Percentiles rank a stretch among this genome's conserved stretches.
Evolutionary conservation across 2,329 filamentous ascomycete genomes (phyloP).

Genomic region (Hypoxylon sp.): DNA sequence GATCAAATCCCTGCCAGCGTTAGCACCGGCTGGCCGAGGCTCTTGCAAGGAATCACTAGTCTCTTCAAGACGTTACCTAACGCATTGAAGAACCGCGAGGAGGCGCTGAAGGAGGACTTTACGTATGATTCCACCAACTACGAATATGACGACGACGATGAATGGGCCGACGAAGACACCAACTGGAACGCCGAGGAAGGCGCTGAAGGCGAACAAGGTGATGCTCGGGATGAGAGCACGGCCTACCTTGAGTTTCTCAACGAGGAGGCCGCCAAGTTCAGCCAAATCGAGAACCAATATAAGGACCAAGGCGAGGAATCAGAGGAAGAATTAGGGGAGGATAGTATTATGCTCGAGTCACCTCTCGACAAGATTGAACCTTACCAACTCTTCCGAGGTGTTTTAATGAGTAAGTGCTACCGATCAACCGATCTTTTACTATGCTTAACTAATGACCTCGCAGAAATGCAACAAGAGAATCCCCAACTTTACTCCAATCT

Average conservation of each 20-base stretch:
- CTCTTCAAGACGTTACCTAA: constrained; percentile 92
- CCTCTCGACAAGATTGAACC: constrained; percentile 96
- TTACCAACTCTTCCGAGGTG: constrained; percentile 88
- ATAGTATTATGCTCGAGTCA: constrained; percentile 92
- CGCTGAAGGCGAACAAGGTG: constrained; percentile 73
- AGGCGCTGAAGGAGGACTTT: constrained; percentile 91
- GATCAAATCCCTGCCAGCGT: constrained; percentile 92
- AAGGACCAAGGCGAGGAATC: constrained; percentile 72
- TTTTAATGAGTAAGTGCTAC: constrained; percentile 80
- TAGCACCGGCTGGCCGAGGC: constrained; percentile 92
- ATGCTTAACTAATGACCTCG: constrained; percentile 51
- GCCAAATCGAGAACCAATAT: constrained; percentile 67
- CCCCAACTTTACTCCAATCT: constrained; percentile 89
- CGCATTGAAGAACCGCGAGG: constrained; percentile 92
- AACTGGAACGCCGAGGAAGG: constrained; percentile 85
- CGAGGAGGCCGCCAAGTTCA: constrained; percentile 92
- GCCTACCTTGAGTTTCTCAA: constrained; percentile 97
- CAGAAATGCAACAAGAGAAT: constrained; percentile 91
- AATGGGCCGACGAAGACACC: constrained; percentile 85
- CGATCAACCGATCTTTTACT: background rate
- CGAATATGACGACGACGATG: constrained; percentile 80
- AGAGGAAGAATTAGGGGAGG: constrained; percentile 91
- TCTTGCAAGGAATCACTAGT: constrained; percentile 88
- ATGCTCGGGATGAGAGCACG: constrained; percentile 90
- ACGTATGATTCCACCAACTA: constrained; percentile 74